Evolutionary conservation across 1,139 yeast genomes (phyloP).

Genomic region (Tardiomyces blankii): DNA sequence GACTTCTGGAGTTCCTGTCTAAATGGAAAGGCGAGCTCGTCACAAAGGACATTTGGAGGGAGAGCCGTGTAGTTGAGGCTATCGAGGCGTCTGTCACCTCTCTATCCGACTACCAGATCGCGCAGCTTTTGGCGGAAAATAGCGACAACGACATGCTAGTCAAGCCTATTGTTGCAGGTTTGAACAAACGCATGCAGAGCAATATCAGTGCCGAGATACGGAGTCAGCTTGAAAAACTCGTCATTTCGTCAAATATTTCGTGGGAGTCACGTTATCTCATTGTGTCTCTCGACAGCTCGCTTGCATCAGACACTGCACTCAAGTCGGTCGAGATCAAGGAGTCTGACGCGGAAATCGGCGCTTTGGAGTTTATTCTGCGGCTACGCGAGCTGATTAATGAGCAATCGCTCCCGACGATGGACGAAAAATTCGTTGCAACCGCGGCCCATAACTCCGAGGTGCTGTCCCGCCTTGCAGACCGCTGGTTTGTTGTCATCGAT

Average conservation of each 20-base stretch:
- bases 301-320: neutral
- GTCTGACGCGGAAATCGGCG: neutral
- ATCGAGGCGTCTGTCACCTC: neutral
- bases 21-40: neutral
- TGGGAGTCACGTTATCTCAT: neutral
- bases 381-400: neutral
- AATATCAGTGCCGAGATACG: neutral
- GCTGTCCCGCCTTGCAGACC: neutral
- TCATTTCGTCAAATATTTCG: neutral
- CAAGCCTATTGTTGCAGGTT: neutral
- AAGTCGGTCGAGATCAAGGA: neutral
- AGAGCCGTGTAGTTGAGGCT: neutral
- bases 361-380: neutral
- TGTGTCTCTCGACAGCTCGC: neutral
- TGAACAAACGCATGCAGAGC: neutral
- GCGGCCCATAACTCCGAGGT: neutral
- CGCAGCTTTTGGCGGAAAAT: neutral
- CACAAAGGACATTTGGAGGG: neutral
- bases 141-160: neutral
- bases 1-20: neutral
- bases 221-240: neutral
- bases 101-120: neutral
- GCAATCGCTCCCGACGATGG: neutral
- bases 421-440: neutral
- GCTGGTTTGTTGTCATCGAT: neutral